phyloP scores from a whole-genome alignment of 2,329 filamentous ascomycete species.

The Neodidymelliopsis sp. region DNA sequence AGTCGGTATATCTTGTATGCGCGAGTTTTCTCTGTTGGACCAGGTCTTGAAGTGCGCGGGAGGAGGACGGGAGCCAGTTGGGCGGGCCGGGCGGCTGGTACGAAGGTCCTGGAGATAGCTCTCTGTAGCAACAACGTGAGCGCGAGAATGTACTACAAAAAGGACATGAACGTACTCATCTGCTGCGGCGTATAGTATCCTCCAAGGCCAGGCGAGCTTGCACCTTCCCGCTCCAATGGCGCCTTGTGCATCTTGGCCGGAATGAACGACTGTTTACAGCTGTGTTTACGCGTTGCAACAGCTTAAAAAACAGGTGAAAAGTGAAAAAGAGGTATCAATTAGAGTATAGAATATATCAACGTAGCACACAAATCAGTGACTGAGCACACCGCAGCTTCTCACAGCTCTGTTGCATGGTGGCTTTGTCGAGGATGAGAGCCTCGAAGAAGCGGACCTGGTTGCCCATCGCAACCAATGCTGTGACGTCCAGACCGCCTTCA shows the following conservation, averaged over 20 bases:
- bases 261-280: constrained; percentile 23
- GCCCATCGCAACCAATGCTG: constrained; percentile 17
- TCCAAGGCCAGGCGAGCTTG: constrained; percentile 44
- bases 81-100: constrained; percentile 70
- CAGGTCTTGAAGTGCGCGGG: constrained; percentile 58
- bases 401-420: constrained; percentile 32
- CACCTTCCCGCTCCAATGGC: constrained; percentile 46
- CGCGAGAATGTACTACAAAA: not conserved
- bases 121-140: constrained; percentile 58
- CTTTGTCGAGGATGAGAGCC: constrained; percentile 40
- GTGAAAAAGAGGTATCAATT: not conserved
- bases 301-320: not conserved
- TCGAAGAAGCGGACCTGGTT: constrained; percentile 27
- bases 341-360: not conserved
- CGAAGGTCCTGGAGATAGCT: constrained; percentile 75
- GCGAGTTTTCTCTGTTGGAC: constrained; percentile 38
- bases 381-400: constrained; percentile 18
- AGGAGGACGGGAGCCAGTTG: constrained; percentile 74
- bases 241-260: constrained; percentile 43
- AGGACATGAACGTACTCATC: constrained; percentile 44
- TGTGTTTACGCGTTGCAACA: constrained; percentile 23
- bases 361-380: constrained; percentile 11
- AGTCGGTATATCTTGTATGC: constrained; percentile 35
- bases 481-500: constrained; percentile 28
- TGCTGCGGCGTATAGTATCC: constrained; percentile 48